Conservation (phyloP, 768 basidiomycete genomes). For the Pleurotus cornucopiae region DNA sequence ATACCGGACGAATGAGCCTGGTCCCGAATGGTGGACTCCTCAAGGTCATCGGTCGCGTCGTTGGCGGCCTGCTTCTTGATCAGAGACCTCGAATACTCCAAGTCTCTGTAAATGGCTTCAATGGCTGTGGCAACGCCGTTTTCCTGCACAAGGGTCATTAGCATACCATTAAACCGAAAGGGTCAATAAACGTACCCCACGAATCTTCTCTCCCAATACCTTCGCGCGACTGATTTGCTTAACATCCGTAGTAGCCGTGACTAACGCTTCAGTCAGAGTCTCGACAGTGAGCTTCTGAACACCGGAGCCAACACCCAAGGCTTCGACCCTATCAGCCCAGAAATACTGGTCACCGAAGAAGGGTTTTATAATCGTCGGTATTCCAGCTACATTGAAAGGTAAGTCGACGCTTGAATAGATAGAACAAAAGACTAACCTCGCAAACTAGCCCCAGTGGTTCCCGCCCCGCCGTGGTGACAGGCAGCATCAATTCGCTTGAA, state of each 20-base stretch:
- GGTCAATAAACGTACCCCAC: conserved; percentile 43
- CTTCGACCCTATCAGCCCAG: conserved; percentile 98
- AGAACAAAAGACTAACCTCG: conserved; percentile 54
- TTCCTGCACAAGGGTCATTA: conserved; percentile 51
- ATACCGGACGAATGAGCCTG: conserved; percentile 10
- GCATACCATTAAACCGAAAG: conserved; percentile 12
- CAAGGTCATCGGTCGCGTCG: conserved; percentile 26
- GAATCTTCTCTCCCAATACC: conserved; percentile 81
- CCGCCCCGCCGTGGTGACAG: conserved; percentile 97
- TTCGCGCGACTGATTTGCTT: conserved; percentile 88
- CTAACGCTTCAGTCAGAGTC: conserved; percentile 71
- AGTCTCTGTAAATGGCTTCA: conserved; percentile 92
- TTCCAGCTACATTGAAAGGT: conserved; percentile 54
- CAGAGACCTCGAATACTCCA: conserved; percentile 89
- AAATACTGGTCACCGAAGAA: conserved; percentile 99
- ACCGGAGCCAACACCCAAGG: conserved; percentile 84
- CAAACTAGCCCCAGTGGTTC: conserved; percentile 92
- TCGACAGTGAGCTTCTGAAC: conserved; percentile 86
- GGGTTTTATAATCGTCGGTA: conserved; percentile 93
- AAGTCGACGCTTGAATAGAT: neutral
- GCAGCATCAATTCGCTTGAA: conserved; percentile 94
- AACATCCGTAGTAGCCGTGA: conserved; percentile 77
- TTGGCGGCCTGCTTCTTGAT: conserved; percentile 53
- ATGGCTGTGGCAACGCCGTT: conserved; percentile 92
- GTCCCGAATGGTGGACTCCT: conserved; percentile 31